Base-by-base conservation (phyloP, 2,329 filamentous ascomycete genomes). In the Exophiala lecanii-corni region DNA sequence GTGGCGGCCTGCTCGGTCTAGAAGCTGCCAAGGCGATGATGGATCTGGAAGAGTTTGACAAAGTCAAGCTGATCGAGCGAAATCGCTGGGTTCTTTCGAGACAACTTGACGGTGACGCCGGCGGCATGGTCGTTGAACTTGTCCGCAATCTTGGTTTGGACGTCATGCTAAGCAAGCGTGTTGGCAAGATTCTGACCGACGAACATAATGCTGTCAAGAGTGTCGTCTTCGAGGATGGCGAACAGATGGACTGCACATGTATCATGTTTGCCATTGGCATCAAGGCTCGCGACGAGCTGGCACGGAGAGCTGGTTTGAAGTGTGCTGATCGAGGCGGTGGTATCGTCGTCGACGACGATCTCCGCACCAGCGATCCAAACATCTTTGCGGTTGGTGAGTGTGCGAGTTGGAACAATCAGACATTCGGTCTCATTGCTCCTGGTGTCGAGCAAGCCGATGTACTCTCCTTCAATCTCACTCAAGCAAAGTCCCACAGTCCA, bases 391-490 rank as follows among this genome's bases (percentile, higher is more conserved):
- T 95, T 37, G 89, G 89, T 43, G 89, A 95, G 65, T 95, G 89
- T 57, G 88, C 89, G 4, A 92, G 83, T 66, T 95, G 87, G 86
- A 76, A 89, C 50, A 83, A 79, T 54, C 84, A 92, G 63, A 89
- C 86, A 0, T 95, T 88, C 54, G 89, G 89, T 4, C 76, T 96
- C 15, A 94, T 96, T 55, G 88, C 85, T 0, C 89, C 89, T 0
- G 89, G 89, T 13, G 76, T 95, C 25, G 89, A 94, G 64, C 94
- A 94, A 86, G 89, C 89, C 1, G 89, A 94, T 55, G 82, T 95
- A 1, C 76, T 95, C 2, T 81, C 89, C 9, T 95, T 92, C 71
- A 95, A 95, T 62, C 76, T 96, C 45, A 94, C 89, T 3, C 83
- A 89, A 60, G 85, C 86, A 21, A 82, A 84, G 59, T 74, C 79